Evolutionary conservation across 1,284 basidiomycete genomes (phyloP).

Genomic region (Ganoderma sinense): DNA sequence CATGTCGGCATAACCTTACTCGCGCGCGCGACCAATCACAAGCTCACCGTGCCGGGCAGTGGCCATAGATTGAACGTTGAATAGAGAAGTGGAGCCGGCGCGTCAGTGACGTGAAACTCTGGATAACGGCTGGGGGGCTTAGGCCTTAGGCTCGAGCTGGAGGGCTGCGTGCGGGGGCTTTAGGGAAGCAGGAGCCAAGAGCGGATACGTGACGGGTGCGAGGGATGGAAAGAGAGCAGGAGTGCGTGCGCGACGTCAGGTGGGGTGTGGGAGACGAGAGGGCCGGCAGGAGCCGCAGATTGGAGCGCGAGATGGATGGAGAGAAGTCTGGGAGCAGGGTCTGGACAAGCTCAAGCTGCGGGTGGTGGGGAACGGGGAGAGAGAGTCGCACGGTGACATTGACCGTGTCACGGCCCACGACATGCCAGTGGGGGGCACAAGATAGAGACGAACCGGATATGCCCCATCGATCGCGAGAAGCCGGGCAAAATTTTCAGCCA

Average conservation of each 20-base stretch:
- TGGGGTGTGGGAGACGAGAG: slow-evolving; percentile 23
- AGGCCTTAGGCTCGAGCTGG: neutral
- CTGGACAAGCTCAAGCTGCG: slow-evolving; percentile 11
- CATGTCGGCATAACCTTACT: slow-evolving; percentile 17
- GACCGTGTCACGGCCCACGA: neutral
- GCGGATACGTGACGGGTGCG: slow-evolving; percentile 14
- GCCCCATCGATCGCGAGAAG: slow-evolving; percentile 16
- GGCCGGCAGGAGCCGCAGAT: slow-evolving; percentile 19
- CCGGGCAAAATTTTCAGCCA: slow-evolving; percentile 18
- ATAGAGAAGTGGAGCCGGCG: slow-evolving; percentile 4
- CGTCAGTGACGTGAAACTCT: slow-evolving; percentile 1
- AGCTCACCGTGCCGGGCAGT: neutral
- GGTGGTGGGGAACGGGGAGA: slow-evolving; percentile 8
- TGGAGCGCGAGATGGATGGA: slow-evolving; percentile 18
- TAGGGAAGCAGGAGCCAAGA: slow-evolving; percentile 16
- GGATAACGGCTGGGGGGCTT: neutral
- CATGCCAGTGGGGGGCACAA: neutral
- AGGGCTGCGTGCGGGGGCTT: slow-evolving; percentile 13
- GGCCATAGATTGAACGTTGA: neutral
- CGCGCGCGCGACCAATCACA: slow-evolving; percentile 15
- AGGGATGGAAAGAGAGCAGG: slow-evolving; percentile 20
- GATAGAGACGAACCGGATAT: slow-evolving; percentile 13
- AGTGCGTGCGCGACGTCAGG: slow-evolving; percentile 10
- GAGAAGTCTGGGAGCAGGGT: slow-evolving; percentile 18
- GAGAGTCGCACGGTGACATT: slow-evolving; percentile 6